Evolutionary conservation across 345 rosid genomes (phyloP).

Genomic region (Adansonia digitata): DNA sequence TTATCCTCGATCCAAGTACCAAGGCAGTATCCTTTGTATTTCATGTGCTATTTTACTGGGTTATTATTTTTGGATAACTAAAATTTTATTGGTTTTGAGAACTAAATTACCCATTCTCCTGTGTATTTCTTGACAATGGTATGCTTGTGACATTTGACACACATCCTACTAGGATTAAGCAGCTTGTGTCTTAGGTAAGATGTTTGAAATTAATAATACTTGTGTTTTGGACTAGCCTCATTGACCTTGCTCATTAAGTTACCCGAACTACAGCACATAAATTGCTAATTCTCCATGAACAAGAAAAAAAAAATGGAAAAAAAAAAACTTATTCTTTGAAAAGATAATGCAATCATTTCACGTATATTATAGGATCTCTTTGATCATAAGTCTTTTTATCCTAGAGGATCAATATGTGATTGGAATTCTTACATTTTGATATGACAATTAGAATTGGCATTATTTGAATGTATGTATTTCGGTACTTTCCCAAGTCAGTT

Average conservation of each 20-base stretch:
- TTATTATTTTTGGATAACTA: not conserved
- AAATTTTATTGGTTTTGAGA: not conserved
- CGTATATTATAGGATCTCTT: not conserved
- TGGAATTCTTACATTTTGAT: not conserved
- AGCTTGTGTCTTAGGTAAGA: too few relatives aligned
- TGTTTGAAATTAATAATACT: not conserved
- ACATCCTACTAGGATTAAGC: not conserved
- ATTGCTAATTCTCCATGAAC: too few relatives aligned
- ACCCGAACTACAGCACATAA: not conserved
- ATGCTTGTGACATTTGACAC: not conserved
- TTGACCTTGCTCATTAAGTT: not conserved
- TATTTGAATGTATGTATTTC: not conserved
- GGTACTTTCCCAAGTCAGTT: not conserved
- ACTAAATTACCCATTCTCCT: not conserved
- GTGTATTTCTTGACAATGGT: not conserved
- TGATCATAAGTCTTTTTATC: not conserved
- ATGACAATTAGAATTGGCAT: not conserved
- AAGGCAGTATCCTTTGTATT: conserved; percentile 90
- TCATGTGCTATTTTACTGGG: not conserved
- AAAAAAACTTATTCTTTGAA: not conserved
- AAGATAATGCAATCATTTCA: not conserved
- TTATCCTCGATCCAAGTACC: conserved; percentile 94
- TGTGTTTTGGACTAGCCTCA: not conserved
- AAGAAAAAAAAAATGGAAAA: too few relatives aligned
- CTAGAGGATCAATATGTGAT: not conserved